Evolutionary conservation across 2,329 filamentous ascomycete genomes (phyloP).

Genomic region (Remersonia thermophila): DNA sequence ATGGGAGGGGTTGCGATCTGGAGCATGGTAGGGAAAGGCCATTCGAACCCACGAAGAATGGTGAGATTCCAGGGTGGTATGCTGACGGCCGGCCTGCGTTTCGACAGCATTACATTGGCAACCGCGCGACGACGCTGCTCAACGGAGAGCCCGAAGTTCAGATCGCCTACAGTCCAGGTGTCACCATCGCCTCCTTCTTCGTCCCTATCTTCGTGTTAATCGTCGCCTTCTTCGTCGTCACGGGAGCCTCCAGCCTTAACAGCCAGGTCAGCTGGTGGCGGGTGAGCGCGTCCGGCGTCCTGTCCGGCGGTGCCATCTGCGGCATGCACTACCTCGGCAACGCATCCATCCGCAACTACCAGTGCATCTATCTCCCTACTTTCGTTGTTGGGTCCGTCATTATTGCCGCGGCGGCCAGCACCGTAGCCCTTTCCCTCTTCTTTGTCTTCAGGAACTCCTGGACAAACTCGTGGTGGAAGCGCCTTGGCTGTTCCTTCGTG

Average conservation of each 20-base stretch:
- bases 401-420: slow-evolving; percentile 62
- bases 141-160: slow-evolving; percentile 51
- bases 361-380: slow-evolving; percentile 43
- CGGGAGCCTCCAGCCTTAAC: slow-evolving; percentile 35
- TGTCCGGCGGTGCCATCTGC: slow-evolving; percentile 64
- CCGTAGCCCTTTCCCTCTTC: slow-evolving; percentile 59
- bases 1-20: slow-evolving; percentile 67
- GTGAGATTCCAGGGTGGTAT: too few relatives aligned
- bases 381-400: slow-evolving; percentile 56
- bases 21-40: slow-evolving; percentile 52
- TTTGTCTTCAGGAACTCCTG: slow-evolving; percentile 65
- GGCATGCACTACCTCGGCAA: slow-evolving; percentile 88
- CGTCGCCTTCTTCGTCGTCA: slow-evolving; percentile 58
- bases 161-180: slow-evolving; percentile 59
- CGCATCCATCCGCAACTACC: slow-evolving; percentile 67
- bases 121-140: slow-evolving; percentile 62
- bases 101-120: slow-evolving; percentile 69
- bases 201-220: slow-evolving; percentile 65
- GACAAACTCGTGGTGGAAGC: slow-evolving; percentile 70
- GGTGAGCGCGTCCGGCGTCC: slow-evolving; percentile 48
- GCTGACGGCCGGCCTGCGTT: too few relatives aligned
- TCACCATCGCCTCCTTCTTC: slow-evolving; percentile 67
- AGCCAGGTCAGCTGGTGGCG: slow-evolving; percentile 40
- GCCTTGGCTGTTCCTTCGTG: slow-evolving; percentile 51
- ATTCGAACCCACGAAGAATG: too few relatives aligned